A percentile compares a stretch with the other conserved stretches of the same genome.
Evolutionary conservation across 257 asterid genomes (phyloP).

Genomic region (Coffea eugenioides): DNA sequence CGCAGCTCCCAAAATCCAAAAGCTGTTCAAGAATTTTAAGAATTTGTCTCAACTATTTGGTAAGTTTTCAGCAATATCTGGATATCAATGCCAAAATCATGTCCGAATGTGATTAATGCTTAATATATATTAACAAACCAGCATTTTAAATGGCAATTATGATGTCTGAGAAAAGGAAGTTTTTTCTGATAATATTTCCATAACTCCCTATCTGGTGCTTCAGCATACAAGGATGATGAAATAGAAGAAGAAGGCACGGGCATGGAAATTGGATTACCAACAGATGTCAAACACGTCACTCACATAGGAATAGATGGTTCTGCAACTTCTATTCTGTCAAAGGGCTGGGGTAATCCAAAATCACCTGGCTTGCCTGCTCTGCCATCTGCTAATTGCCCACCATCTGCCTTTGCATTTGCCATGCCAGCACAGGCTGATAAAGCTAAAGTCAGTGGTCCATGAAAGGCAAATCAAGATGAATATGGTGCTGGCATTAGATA

Average conservation of each 20-base stretch:
- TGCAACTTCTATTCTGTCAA: constrained; percentile 63
- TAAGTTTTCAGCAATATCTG: constrained; percentile 23
- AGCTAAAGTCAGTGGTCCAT: background rate
- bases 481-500: background rate
- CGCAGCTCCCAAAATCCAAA: constrained; percentile 57
- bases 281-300: constrained; percentile 85
- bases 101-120: background rate
- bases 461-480: background rate
- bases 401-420: background rate
- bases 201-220: background rate
- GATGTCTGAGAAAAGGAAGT: background rate
- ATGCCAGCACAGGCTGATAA: constrained; percentile 13
- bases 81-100: background rate
- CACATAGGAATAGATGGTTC: constrained; percentile 89
- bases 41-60: constrained; percentile 70
- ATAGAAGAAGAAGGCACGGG: constrained; percentile 40
- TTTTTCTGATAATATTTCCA: background rate
- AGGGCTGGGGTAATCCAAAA: constrained; percentile 47
- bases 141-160: background rate
- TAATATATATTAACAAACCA: background rate
- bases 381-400: constrained; percentile 12
- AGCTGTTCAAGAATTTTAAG: constrained; percentile 68
- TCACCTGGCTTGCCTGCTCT: constrained; percentile 27
- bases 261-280: constrained; percentile 77
- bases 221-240: constrained; percentile 66